These are phyloP conservation scores for Penicillium verrucosum DNA, from an alignment of 2,329 filamentous ascomycete species.

Conservation along the genomic window DNA sequence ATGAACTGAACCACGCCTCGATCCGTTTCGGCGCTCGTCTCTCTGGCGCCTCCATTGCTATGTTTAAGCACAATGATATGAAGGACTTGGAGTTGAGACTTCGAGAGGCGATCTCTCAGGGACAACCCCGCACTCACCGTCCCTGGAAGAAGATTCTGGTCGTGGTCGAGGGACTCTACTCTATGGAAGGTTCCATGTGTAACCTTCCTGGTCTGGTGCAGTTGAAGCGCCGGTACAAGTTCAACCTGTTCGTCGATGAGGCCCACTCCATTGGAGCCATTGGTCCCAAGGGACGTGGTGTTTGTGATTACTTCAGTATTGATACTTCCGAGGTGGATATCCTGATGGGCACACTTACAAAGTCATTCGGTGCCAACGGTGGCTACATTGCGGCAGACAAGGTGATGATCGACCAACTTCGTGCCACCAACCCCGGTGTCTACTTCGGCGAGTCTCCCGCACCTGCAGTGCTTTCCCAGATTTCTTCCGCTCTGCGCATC, in stretches of 20 bases:
- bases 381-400: conserved; percentile 92
- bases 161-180: conserved; percentile 94
- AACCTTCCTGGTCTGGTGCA: conserved; percentile 86
- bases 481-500: conserved; percentile 77
- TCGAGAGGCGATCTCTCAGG: conserved; percentile 90
- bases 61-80: conserved; percentile 99
- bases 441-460: conserved; percentile 83
- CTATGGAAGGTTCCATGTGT: conserved; percentile 99
- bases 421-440: conserved; percentile 78
- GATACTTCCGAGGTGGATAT: conserved; percentile 87
- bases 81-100: conserved; percentile 77
- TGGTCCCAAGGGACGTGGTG: conserved; percentile 81
- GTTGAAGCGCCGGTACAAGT: conserved; percentile 95
- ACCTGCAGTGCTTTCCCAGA: conserved; percentile 86
- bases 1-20: conserved; percentile 96
- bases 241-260: conserved; percentile 91
- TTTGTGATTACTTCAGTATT: conserved; percentile 95
- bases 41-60: conserved; percentile 89
- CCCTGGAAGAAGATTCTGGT: conserved; percentile 99
- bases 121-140: conserved; percentile 94
- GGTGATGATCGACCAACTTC: conserved; percentile 86
- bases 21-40: conserved; percentile 93
- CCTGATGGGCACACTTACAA: conserved; percentile 96
- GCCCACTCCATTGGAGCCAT: conserved; percentile 94
- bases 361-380: conserved; percentile 97